Conservation (phyloP, 2,329 filamentous ascomycete species). For the Colletotrichum higginsianum region DNA sequence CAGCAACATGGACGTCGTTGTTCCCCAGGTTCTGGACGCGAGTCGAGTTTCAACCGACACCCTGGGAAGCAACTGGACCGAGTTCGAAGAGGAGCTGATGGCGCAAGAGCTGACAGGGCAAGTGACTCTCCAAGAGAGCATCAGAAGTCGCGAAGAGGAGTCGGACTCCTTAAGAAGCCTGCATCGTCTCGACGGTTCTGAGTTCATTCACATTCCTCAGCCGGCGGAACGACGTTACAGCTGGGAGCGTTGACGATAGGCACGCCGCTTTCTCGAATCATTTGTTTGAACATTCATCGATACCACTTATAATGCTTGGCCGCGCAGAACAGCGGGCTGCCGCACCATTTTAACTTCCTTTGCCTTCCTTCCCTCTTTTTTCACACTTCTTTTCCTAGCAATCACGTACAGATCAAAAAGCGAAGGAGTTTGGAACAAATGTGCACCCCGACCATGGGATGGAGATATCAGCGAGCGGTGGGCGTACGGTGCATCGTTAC, state of each 20-base stretch:
- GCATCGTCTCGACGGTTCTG: conserved; percentile 61
- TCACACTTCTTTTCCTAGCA: conserved; percentile 5
- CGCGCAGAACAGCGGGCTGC: conserved; percentile 2
- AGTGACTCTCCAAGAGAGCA: conserved; percentile 41
- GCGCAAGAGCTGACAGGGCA: conserved; percentile 49
- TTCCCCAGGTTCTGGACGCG: conserved; percentile 6
- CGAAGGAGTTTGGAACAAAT: conserved; percentile 28
- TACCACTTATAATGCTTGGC: conserved; percentile 27
- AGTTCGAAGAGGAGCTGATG: conserved; percentile 63
- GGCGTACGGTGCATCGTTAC: conserved; percentile 14
- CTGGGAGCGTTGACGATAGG: conserved; percentile 60
- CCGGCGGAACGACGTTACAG: conserved; percentile 65
- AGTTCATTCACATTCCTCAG: conserved; percentile 67
- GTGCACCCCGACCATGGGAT: background rate
- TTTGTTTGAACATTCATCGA: conserved; percentile 12
- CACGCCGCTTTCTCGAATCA: background rate
- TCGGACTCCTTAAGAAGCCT: conserved; percentile 48
- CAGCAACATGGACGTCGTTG: conserved; percentile 44
- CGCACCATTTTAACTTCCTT: conserved; percentile 24
- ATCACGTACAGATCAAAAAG: background rate
- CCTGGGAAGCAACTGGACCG: conserved; percentile 71
- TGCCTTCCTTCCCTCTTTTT: conserved; percentile 19
- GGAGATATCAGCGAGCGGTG: background rate
- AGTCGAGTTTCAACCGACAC: conserved; percentile 56
- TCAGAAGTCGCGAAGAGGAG: conserved; percentile 44